These are phyloP conservation scores for Acacia crassicarpa DNA, from an alignment of 306 rosid genomes.

Conservation along the genomic window DNA sequence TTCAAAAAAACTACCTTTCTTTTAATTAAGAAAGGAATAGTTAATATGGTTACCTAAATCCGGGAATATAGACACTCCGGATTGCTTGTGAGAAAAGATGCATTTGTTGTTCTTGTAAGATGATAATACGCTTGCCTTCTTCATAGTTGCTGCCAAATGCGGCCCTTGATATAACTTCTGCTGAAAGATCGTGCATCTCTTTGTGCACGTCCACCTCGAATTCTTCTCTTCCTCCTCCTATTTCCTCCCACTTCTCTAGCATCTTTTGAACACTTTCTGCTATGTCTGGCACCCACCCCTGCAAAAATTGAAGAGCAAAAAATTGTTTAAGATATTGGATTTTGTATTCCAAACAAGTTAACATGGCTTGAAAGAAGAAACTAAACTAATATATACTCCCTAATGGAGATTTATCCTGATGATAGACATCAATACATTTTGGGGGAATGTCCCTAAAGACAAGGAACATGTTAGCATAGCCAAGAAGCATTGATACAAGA, in stretches of 20 bases:
- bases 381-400: not conserved
- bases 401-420: not conserved
- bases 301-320: not conserved
- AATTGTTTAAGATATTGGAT: not conserved
- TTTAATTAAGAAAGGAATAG: not conserved
- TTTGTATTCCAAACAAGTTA: not conserved
- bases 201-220: slow-evolving; percentile 60
- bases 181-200: slow-evolving; percentile 60
- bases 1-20: not conserved
- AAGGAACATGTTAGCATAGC: not conserved
- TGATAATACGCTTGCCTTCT: slow-evolving; percentile 70
- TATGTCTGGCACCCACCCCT: slow-evolving; percentile 79
- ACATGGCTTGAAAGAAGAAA: not conserved
- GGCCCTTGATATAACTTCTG: slow-evolving; percentile 69
- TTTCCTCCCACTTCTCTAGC: slow-evolving; percentile 60
- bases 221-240: slow-evolving; percentile 54
- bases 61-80: slow-evolving; percentile 66
- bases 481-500: not conserved
- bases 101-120: slow-evolving; percentile 64
- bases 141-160: slow-evolving; percentile 79
- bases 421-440: not conserved
- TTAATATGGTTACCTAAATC: slow-evolving; percentile 57
- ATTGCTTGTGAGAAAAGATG: slow-evolving; percentile 51
- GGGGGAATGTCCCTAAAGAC: not conserved
- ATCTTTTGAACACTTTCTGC: slow-evolving; percentile 51